These are phyloP conservation scores for Draba incana DNA, from an alignment of 345 rosid genomes.

Conservation along the genomic window DNA sequence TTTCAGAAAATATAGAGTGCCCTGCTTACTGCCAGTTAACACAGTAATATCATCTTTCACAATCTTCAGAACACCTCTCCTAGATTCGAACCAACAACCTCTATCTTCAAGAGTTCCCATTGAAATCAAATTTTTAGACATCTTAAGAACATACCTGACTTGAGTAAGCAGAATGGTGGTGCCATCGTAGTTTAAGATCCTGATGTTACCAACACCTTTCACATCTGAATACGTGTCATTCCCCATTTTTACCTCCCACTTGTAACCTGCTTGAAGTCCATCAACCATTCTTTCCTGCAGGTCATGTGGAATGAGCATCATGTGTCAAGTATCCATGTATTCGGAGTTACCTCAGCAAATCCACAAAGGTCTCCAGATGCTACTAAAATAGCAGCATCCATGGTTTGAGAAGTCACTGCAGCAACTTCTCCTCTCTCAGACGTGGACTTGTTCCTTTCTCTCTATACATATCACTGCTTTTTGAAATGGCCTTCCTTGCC, in stretches of 20 bases:
- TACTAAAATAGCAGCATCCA: background rate
- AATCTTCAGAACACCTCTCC: rapidly evolving
- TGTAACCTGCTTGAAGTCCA: background rate
- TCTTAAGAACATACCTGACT: background rate
- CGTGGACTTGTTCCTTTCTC: background rate
- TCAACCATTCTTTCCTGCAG: background rate
- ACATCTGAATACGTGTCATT: background rate
- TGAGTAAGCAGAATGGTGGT: background rate
- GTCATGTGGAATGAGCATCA: background rate
- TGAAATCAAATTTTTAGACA: background rate
- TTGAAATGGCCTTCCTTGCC: background rate
- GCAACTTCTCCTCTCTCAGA: background rate
- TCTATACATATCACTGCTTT: background rate
- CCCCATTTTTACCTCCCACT: background rate
- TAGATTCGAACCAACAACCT: background rate
- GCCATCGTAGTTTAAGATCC: background rate
- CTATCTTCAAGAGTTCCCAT: background rate
- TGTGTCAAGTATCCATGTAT: background rate
- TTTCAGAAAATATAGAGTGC: background rate
- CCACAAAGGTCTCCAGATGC: background rate
- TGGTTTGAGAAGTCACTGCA: rapidly evolving
- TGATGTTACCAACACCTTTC: background rate
- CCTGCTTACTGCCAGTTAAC: background rate
- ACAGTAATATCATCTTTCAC: background rate
- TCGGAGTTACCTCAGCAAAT: background rate